These are phyloP conservation scores for Tetraselmis chui DNA, from an alignment of 139 green algal genomes.

Conservation along the genomic window DNA sequence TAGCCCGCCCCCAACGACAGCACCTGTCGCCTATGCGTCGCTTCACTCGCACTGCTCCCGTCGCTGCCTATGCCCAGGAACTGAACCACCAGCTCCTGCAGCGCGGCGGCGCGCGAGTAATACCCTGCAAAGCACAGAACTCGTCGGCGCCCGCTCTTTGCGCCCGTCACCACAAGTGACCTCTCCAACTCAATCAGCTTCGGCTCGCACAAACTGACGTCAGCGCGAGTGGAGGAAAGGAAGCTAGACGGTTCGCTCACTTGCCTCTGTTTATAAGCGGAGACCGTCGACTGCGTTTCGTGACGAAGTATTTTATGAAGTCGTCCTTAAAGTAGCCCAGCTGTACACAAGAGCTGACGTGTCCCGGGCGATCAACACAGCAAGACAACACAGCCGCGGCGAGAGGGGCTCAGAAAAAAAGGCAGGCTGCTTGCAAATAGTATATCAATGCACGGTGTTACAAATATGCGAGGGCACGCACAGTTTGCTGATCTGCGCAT, in stretches of 20 bases:
- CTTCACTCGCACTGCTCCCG: background rate
- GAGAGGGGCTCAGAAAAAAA: no score
- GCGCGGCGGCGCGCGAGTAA: conserved; percentile 55
- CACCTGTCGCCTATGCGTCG: conserved; percentile 41
- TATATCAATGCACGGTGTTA: no score
- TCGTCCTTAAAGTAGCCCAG: conserved; percentile 78
- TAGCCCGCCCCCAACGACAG: conserved; percentile 75
- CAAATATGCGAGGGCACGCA: conserved; percentile 27
- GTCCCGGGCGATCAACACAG: no score
- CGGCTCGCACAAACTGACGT: no score
- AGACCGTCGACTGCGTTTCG: conserved; percentile 36
- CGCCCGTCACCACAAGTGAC: no score
- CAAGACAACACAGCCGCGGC: no score
- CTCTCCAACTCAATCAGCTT: no score
- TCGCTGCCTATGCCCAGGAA: conserved; percentile 42
- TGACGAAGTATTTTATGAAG: conserved; percentile 76
- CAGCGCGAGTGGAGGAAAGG: no score
- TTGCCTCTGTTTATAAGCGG: conserved; percentile 84
- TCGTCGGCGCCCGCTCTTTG: no score
- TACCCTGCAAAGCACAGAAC: no score
- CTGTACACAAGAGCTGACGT: conserved; percentile 69
- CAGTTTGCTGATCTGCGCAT: conserved; percentile 82
- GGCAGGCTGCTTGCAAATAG: no score
- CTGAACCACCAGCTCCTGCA: conserved; percentile 45
- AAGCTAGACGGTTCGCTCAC: background rate